A percentile compares a stretch with the other conserved stretches of the same genome.
Evolutionary conservation across 805 yeast species (phyloP).

Genomic region (Barnettozyma wickerhamii): DNA sequence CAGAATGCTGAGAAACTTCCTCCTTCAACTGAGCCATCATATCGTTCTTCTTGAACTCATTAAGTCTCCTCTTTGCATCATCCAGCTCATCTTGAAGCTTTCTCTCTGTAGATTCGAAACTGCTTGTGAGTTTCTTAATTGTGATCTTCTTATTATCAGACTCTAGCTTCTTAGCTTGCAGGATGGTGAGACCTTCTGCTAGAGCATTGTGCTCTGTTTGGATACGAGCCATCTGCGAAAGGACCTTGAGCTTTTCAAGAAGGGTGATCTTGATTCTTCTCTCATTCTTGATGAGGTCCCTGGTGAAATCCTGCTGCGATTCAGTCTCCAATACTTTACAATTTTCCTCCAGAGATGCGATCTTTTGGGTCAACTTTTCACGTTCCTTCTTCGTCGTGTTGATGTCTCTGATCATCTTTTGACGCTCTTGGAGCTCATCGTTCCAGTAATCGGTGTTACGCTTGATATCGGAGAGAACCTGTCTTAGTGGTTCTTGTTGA

Average conservation of each 20-base stretch:
- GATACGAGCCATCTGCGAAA: conserved; percentile 17
- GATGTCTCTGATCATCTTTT: neutral
- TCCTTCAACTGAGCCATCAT: conserved; percentile 24
- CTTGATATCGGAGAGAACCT: neutral
- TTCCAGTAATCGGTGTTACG: no score
- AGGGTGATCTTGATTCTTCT: conserved; percentile 22
- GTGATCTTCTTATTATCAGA: conserved; percentile 34
- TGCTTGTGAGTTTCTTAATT: conserved; percentile 26
- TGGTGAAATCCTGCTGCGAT: conserved; percentile 37
- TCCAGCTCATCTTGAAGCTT: conserved; percentile 25
- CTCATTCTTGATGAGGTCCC: neutral
- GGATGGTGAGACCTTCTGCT: conserved; percentile 23
- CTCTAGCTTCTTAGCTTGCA: conserved; percentile 33
- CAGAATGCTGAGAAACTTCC: conserved; percentile 32
- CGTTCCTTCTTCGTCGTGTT: conserved; percentile 15
- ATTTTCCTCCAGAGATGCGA: conserved; percentile 27
- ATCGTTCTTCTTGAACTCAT: conserved; percentile 21
- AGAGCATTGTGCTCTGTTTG: conserved; percentile 25
- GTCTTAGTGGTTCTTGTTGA: conserved; percentile 5
- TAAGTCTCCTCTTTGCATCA: conserved; percentile 26
- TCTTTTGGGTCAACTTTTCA: conserved; percentile 25
- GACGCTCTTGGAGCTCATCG: neutral
- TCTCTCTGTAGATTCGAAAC: conserved; percentile 28
- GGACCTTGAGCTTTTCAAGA: conserved; percentile 22
- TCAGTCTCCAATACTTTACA: conserved; percentile 33